Conservation (phyloP, 2,329 filamentous ascomycete species). For the Elsinoe ampelina region DNA sequence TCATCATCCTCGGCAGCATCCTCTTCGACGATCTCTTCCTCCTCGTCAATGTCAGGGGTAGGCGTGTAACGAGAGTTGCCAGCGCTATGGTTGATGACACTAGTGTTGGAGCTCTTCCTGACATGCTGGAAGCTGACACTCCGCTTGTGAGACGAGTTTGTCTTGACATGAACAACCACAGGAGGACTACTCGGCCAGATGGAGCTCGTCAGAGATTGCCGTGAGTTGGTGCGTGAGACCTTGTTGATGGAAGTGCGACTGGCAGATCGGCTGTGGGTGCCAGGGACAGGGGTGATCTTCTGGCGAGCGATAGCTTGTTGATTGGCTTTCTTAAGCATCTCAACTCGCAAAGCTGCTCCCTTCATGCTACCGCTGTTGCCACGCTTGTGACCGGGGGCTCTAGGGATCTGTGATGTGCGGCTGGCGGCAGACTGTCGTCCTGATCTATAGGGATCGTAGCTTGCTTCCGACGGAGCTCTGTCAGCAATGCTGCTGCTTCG, state of each 20-base stretch:
- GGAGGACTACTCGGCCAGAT: conserved; percentile 41
- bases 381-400: conserved; percentile 9
- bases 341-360: conserved; percentile 24
- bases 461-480: conserved; percentile 38
- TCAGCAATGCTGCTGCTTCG: conserved; percentile 42
- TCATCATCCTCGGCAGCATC: conserved; percentile 17
- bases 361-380: conserved; percentile 13
- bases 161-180: conserved; percentile 22
- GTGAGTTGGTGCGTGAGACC: conserved; percentile 20
- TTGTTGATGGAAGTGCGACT: conserved; percentile 19
- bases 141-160: conserved; percentile 38
- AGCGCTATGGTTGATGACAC: conserved; percentile 28
- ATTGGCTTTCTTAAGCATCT: conserved; percentile 27
- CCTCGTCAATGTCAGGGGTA: conserved; percentile 14
- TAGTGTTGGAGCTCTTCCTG: conserved; percentile 36
- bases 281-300: conserved; percentile 1
- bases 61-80: conserved; percentile 18
- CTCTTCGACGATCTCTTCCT: conserved; percentile 17
- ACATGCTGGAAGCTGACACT: conserved; percentile 55
- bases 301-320: conserved; percentile 10
- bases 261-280: conserved; percentile 19
- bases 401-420: conserved; percentile 48
- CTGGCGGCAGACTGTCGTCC: not conserved
- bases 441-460: conserved; percentile 64
- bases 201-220: conserved; percentile 38